These are phyloP conservation scores for Zalaria obscura DNA, from an alignment of 2,329 filamentous ascomycete genomes.

Conservation along the genomic window DNA sequence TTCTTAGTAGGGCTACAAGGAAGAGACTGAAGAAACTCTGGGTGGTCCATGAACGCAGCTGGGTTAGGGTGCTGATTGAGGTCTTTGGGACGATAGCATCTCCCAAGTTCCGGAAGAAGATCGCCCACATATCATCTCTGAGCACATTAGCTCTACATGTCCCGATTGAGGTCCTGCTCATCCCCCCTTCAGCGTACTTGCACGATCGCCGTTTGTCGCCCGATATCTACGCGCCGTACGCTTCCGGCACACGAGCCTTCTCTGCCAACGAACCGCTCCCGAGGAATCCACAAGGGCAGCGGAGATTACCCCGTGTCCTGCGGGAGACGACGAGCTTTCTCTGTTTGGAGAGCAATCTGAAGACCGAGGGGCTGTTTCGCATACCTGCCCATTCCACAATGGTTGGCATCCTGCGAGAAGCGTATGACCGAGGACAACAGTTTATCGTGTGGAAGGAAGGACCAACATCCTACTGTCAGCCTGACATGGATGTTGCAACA, in stretches of 20 bases:
- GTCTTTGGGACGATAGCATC: slow-evolving; percentile 43
- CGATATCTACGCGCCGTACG: slow-evolving; percentile 33
- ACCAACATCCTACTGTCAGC: slow-evolving; percentile 18
- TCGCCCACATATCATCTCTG: slow-evolving; percentile 39
- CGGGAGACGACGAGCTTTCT: slow-evolving; percentile 39
- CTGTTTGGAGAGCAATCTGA: slow-evolving; percentile 31
- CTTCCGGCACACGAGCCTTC: slow-evolving; percentile 31
- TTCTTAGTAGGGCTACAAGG: slow-evolving; percentile 38
- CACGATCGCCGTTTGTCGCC: slow-evolving; percentile 36
- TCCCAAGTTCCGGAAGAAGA: slow-evolving; percentile 43
- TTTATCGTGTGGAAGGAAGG: slow-evolving; percentile 39
- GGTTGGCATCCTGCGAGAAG: slow-evolving; percentile 36
- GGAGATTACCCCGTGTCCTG: slow-evolving; percentile 36
- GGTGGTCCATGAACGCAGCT: slow-evolving; percentile 43
- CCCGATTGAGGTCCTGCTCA: slow-evolving; percentile 37
- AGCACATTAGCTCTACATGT: slow-evolving; percentile 35
- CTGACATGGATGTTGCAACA: slow-evolving; percentile 20
- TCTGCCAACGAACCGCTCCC: slow-evolving; percentile 34
- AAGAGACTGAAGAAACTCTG: slow-evolving; percentile 42
- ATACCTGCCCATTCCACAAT: slow-evolving; percentile 36
- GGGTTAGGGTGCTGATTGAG: slow-evolving; percentile 41
- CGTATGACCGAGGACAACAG: slow-evolving; percentile 40
- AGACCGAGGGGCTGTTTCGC: slow-evolving; percentile 38
- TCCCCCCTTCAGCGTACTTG: slow-evolving; percentile 39
- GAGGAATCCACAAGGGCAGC: slow-evolving; percentile 26